Base-by-base conservation (phyloP, 1,284 basidiomycete species). In the Microstroma glucosiphilum region DNA sequence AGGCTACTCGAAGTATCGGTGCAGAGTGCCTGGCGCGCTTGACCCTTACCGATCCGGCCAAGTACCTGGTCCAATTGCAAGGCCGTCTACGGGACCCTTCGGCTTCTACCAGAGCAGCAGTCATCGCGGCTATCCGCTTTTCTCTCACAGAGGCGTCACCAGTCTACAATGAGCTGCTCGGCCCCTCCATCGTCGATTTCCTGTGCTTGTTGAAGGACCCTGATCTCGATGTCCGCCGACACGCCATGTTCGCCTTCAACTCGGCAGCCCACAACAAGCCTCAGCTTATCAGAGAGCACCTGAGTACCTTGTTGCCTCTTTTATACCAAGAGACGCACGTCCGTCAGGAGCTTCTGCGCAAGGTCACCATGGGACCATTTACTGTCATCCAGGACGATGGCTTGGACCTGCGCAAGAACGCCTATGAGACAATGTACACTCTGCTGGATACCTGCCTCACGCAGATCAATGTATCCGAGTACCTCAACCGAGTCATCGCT, bases 341-440 rank as follows among this genome's bases (percentile, higher is more conserved):
- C 72, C 86, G 91, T 43, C 57, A 63, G 42, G 73, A 78, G 23
- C 63, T 78, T 25, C 60, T 76, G 60, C 70, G 76, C 43, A 90
- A 89, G 6, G 92, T 98, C 8, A 88, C 91, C 76, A 97, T 98
- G 96, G 96, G 96, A 15, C 96, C 96, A 0, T 99, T 92, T 88
- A 92, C 89, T 59, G 91, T 94, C 80, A 91, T 89, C 77, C 89
- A 92, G 41, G 92, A 96, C 73, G 91, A 94, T 70, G 92, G 92
- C 58, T 83, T 96, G 11, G 92, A 96, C 68, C 86, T 91, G n/a
- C 87, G 84, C 78, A 79, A 82, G 83, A 93, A 91, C 0, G 94
- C 94, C 1, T 97, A 91, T 80, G 94, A 98, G 81, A 94, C 93
- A 4, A 90, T 98, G 84, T 94, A 94, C 79, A 96, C 93, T 17